Percentiles rank a stretch among this genome's conserved stretches.
These are phyloP conservation scores for Trypanosoma brucei DNA, from an alignment of 208 protist species.

Conservation along the genomic window DNA sequence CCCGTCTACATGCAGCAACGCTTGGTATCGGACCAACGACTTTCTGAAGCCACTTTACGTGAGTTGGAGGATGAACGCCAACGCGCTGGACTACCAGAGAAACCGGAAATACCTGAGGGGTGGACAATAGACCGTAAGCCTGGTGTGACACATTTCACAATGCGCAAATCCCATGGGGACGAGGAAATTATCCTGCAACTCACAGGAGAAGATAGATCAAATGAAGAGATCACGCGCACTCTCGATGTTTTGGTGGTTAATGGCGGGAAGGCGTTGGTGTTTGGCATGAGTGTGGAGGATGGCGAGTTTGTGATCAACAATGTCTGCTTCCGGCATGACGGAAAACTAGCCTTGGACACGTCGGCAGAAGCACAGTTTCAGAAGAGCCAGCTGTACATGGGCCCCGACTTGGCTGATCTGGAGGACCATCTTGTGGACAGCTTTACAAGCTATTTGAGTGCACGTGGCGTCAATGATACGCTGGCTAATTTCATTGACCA, in stretches of 20 bases:
- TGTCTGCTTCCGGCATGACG: constrained; percentile 60
- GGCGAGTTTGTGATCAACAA: constrained; percentile 81
- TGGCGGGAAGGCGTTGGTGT: constrained; percentile 54
- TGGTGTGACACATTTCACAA: constrained; percentile 58
- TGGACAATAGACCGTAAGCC: constrained; percentile 70
- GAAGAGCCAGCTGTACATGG: constrained; percentile 62
- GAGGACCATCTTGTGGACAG: constrained; percentile 71
- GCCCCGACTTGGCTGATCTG: constrained; percentile 70
- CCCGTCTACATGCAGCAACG: constrained; percentile 30
- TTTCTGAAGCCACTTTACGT: constrained; percentile 47
- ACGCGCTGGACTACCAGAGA: constrained; percentile 62
- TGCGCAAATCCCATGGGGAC: constrained; percentile 68
- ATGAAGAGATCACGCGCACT: constrained; percentile 46
- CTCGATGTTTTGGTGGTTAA: constrained; percentile 60
- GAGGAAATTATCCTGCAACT: constrained; percentile 77
- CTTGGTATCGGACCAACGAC: constrained; percentile 43
- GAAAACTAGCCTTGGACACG: constrained; percentile 51
- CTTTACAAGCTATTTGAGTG: constrained; percentile 78
- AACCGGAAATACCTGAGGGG: constrained; percentile 61
- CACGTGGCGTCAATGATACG: constrained; percentile 76
- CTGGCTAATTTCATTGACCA: constrained; percentile 72
- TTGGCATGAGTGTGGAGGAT: constrained; percentile 69
- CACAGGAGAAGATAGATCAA: constrained; percentile 37
- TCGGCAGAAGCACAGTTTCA: constrained; percentile 45
- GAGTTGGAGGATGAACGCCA: constrained; percentile 85